Percentiles rank a stretch among this genome's conserved stretches.
phyloP scores from a whole-genome alignment of 1,284 basidiomycete genomes.

The Fomitiporia mediterranea region DNA sequence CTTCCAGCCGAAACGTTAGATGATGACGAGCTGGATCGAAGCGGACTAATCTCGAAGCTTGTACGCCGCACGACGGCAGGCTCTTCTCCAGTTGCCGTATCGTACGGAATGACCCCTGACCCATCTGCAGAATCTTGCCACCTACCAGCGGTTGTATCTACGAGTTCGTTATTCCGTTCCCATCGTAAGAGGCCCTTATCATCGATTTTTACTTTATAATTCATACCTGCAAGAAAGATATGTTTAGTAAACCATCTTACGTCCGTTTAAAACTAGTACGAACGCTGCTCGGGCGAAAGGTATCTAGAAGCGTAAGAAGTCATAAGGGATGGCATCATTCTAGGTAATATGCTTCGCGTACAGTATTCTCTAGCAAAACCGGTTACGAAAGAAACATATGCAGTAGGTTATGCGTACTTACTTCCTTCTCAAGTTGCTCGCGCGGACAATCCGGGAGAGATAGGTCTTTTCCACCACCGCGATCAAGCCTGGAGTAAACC shows the following conservation, averaged over 20 bases:
- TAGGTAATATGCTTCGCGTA: slow-evolving; percentile 20
- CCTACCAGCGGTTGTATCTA: slow-evolving; percentile 56
- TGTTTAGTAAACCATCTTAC: not conserved
- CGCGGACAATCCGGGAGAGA: slow-evolving; percentile 63
- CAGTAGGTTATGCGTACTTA: slow-evolving; percentile 23
- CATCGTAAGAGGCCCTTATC: slow-evolving; percentile 64
- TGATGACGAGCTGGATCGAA: slow-evolving; percentile 21
- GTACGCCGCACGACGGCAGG: slow-evolving; percentile 22
- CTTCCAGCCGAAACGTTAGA: slow-evolving; percentile 23
- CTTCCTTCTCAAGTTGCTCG: slow-evolving; percentile 66
- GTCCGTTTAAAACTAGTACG: no score
- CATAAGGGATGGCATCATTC: not conserved
- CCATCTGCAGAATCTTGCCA: slow-evolving; percentile 65
- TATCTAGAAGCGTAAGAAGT: slow-evolving; percentile 38
- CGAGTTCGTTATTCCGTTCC: slow-evolving; percentile 58
- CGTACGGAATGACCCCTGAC: slow-evolving; percentile 49
- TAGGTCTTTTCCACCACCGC: slow-evolving; percentile 61
- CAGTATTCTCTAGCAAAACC: slow-evolving; percentile 34
- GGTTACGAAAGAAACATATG: not conserved
- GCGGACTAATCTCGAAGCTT: slow-evolving; percentile 24
- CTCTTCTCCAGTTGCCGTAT: slow-evolving; percentile 26
- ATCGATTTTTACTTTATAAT: slow-evolving; percentile 67
- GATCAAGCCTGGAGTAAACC: slow-evolving; percentile 53
- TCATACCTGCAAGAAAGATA: slow-evolving; percentile 39
- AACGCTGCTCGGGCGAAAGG: slow-evolving; percentile 63